Evolutionary conservation across 2,329 filamentous ascomycete species (phyloP).

Genomic region (Plectosphaerella cucumerina): DNA sequence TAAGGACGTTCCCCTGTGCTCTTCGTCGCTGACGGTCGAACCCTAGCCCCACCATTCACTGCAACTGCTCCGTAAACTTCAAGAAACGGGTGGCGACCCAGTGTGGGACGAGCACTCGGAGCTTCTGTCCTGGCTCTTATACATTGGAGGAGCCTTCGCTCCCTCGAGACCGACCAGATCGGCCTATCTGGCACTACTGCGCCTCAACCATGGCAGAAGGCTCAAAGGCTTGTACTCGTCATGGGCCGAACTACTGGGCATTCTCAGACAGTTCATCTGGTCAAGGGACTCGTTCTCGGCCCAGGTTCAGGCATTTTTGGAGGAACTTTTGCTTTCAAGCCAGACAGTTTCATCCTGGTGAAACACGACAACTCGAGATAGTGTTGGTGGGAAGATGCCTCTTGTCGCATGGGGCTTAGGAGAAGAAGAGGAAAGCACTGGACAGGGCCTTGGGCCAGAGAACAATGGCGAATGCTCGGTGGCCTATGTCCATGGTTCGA

Average conservation of each 20-base stretch:
- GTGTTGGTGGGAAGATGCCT: too few relatives aligned
- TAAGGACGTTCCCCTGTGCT: not conserved
- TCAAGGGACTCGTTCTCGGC: slow-evolving; percentile 29
- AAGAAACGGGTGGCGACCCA: slow-evolving; percentile 19
- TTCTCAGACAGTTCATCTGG: slow-evolving; percentile 33
- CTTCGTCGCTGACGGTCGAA: slow-evolving; percentile 1
- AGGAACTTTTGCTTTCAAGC: slow-evolving; percentile 14
- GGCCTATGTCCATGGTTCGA: too few relatives aligned
- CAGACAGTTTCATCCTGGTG: not conserved
- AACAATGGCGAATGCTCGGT: too few relatives aligned
- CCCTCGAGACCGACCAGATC: slow-evolving; percentile 20
- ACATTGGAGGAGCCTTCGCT: slow-evolving; percentile 33
- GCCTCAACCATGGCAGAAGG: slow-evolving; percentile 11
- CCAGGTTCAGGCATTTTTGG: slow-evolving; percentile 25
- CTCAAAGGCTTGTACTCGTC: slow-evolving; percentile 17
- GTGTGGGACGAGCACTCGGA: slow-evolving; percentile 26
- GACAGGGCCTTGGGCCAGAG: too few relatives aligned
- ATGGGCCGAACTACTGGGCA: slow-evolving; percentile 23
- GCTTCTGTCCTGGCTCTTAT: slow-evolving; percentile 30
- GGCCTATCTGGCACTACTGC: slow-evolving; percentile 20
- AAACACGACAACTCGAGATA: too few relatives aligned
- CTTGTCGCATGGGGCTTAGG: too few relatives aligned
- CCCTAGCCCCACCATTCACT: slow-evolving; percentile 23
- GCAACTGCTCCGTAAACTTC: slow-evolving; percentile 25
- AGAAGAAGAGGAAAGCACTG: too few relatives aligned